These are phyloP conservation scores for Draba incana DNA, from an alignment of 345 rosid genomes.

Conservation along the genomic window DNA sequence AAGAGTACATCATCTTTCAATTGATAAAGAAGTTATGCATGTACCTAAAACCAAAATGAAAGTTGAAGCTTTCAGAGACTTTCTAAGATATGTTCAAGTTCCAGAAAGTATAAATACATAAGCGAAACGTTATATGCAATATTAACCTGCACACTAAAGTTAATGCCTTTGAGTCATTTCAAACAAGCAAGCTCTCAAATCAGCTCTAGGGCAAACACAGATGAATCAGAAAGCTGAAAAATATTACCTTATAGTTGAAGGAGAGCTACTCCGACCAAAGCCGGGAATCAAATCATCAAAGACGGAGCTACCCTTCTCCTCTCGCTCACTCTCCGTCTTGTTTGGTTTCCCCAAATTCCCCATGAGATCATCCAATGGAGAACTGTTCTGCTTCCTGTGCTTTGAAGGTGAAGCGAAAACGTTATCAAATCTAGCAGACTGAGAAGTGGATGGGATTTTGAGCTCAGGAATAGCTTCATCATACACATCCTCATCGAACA, in stretches of 20 bases:
- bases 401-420: conserved; percentile 47
- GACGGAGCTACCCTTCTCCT: conserved; percentile 43
- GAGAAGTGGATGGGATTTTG: conserved; percentile 49
- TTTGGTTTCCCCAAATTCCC: conserved; percentile 48
- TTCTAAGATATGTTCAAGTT: neutral
- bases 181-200: neutral
- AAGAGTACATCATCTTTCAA: conserved; percentile 17
- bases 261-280: conserved; percentile 65
- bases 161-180: neutral
- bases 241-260: conserved; percentile 47
- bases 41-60: neutral
- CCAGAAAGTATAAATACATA: neutral
- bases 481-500: conserved; percentile 72
- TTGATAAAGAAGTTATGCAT: neutral
- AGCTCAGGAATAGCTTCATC: conserved; percentile 65
- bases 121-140: neutral
- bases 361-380: conserved; percentile 62
- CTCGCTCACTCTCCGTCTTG: conserved; percentile 40
- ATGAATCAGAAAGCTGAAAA: neutral
- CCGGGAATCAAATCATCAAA: conserved; percentile 82
- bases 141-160: neutral
- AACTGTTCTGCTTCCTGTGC: conserved; percentile 34
- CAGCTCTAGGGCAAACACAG: neutral
- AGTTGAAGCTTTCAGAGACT: neutral
- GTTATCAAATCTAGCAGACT: conserved; percentile 48